Conservation (phyloP, 1,139 yeast species). For the Yamadazyma spencermartinsiae region DNA sequence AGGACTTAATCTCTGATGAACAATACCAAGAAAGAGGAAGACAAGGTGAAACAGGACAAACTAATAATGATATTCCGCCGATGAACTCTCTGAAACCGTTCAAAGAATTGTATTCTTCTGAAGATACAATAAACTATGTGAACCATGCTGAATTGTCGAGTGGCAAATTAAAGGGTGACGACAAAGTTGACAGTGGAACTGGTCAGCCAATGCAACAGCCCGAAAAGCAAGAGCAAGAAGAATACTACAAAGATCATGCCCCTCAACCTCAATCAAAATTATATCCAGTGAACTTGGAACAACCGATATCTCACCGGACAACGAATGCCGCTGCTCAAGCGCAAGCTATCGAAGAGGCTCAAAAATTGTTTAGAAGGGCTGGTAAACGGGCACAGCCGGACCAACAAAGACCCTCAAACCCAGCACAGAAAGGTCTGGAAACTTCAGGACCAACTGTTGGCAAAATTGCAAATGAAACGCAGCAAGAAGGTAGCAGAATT, state of each 20-base stretch:
- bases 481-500: slow-evolving; percentile 4
- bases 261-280: too few relatives aligned
- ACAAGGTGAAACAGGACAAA: neutral
- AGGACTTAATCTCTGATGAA: neutral
- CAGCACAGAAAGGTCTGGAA: neutral
- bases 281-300: too few relatives aligned
- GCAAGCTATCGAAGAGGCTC: neutral
- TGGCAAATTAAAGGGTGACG: too few relatives aligned
- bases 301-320: neutral
- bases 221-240: neutral
- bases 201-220: neutral
- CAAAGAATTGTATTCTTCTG: slow-evolving; percentile 16
- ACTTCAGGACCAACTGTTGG: neutral
- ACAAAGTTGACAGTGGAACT: neutral
- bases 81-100: slow-evolving; percentile 11
- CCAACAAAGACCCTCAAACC: neutral
- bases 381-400: neutral
- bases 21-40: neutral
- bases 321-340: neutral
- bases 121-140: slow-evolving; percentile 11
- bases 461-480: neutral
- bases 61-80: too few relatives aligned
- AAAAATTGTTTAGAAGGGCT: slow-evolving; percentile 1
- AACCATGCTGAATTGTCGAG: too few relatives aligned
- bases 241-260: too few relatives aligned